A percentile compares a stretch with the other conserved stretches of the same genome.
Conservation (phyloP, 306 rosid genomes). For the Clitoria ternatea region DNA sequence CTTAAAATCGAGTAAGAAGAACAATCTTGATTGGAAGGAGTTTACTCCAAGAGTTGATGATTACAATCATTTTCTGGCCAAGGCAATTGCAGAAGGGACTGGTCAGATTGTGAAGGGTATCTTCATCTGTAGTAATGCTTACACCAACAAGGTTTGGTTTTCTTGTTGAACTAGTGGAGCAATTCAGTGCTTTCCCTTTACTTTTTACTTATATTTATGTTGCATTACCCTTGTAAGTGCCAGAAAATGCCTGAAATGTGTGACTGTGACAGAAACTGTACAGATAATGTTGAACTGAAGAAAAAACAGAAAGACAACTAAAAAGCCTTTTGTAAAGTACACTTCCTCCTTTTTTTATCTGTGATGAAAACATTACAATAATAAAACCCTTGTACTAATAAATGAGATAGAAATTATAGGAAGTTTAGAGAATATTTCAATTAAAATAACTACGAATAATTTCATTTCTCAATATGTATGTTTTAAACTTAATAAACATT, state of each 20-base stretch:
- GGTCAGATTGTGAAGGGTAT: constrained; percentile 94
- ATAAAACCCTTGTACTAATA: no score
- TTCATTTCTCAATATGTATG: no score
- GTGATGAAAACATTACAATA: no score
- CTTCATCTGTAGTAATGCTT: constrained; percentile 87
- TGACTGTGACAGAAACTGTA: background rate
- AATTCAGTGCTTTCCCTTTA: background rate
- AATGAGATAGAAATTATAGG: no score
- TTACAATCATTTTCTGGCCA: constrained; percentile 74
- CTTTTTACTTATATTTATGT: constrained; percentile 10
- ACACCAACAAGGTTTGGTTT: constrained; percentile 69
- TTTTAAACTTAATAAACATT: no score
- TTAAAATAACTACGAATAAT: no score
- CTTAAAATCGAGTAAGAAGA: constrained; percentile 29
- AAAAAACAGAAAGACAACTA: background rate
- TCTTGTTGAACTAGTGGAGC: background rate
- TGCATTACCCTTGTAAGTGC: background rate
- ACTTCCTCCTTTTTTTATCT: no score
- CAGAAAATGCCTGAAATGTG: background rate
- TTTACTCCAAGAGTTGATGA: constrained; percentile 84
- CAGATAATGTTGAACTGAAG: background rate
- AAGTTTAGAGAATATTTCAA: no score
- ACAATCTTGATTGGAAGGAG: constrained; percentile 81
- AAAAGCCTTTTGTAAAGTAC: background rate
- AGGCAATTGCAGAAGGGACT: constrained; percentile 82